Conservation (phyloP, 1,284 basidiomycete genomes). For the Puccinia coronata region DNA sequence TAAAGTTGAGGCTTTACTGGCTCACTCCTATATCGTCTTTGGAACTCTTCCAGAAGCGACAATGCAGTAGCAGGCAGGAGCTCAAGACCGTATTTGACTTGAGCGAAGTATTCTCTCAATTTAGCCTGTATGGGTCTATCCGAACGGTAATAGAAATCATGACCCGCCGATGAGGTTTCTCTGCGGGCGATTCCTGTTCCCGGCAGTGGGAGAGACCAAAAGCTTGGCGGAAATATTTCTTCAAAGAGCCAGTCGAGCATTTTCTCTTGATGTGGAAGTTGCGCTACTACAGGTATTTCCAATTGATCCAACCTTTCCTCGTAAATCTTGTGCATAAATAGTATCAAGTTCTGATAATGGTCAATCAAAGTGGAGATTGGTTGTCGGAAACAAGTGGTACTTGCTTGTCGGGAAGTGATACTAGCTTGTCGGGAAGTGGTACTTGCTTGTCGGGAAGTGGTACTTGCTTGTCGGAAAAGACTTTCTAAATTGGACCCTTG, state of each 20-base stretch:
- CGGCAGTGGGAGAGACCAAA: not conserved
- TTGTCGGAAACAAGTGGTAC: too few relatives aligned
- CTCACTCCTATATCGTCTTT: not conserved
- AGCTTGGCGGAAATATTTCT: not conserved
- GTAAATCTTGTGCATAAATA: not conserved
- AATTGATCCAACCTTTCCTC: not conserved
- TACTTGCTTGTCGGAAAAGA: too few relatives aligned
- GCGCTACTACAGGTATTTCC: not conserved
- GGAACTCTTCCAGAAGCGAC: not conserved
- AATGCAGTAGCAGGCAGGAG: not conserved
- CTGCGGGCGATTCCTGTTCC: not conserved
- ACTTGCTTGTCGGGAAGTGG: too few relatives aligned
- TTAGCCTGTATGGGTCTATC: not conserved
- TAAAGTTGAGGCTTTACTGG: too few relatives aligned
- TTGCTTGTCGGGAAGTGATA: too few relatives aligned
- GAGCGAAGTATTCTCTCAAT: not conserved
- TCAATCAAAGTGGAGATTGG: not conserved
- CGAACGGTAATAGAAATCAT: not conserved
- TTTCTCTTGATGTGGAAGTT: not conserved
- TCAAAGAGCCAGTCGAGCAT: not conserved
- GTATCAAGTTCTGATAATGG: not conserved
- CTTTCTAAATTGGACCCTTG: too few relatives aligned
- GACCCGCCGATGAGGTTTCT: not conserved
- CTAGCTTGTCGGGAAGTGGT: too few relatives aligned
- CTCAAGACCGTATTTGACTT: not conserved